Evolutionary conservation across 805 yeast species (phyloP), one percentile per base, ranked within the genome.

Genomic region (Kodamaea laetipori): DNA sequence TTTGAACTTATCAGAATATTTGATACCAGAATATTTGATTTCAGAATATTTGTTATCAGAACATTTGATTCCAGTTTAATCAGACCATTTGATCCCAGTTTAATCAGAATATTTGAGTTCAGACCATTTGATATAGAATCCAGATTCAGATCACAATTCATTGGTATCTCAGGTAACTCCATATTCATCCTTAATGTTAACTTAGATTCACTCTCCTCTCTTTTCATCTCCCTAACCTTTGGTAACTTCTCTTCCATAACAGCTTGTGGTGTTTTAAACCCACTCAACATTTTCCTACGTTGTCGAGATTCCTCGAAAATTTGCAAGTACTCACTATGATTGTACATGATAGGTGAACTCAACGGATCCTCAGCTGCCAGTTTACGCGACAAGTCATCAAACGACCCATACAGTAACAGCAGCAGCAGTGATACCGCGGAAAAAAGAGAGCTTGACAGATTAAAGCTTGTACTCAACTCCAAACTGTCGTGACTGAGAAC

Each of bases 401-500:
- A 36, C 28, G 38, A 37, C 6, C 45, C 39, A 16, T 25, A 41
- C 10, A 39, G 34, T 6, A 41, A 11, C 37, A 34, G 45, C 43
- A 40, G 43, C 45, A 41, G 45, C 45, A 41, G 45, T 35, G 26
- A 32, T 11, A 41, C 45, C 2, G 45, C 23, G 2, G 40, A 35
- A 25, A 41, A 41, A 9, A 41, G 33, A 19, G 38, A 37, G 10
- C 26, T 30, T 4, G 45, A 37, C 11, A 16, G 30, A 24, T 40
- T 40, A 15, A 26, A 21, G 19, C 40, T 26, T 6, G 23, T 37
- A 11, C 30, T 13, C 8, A 21, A 8, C 18, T 55, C 54, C 10
- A 46, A 35, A 21, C 63, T 58, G 5, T 51, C 54, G 26, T 55
- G 58, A 16, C 78, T 71, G 53, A 76, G 62, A 2, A 77, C 56